Base-by-base conservation (phyloP, 306 rosid genomes). In the Prunus mume region DNA sequence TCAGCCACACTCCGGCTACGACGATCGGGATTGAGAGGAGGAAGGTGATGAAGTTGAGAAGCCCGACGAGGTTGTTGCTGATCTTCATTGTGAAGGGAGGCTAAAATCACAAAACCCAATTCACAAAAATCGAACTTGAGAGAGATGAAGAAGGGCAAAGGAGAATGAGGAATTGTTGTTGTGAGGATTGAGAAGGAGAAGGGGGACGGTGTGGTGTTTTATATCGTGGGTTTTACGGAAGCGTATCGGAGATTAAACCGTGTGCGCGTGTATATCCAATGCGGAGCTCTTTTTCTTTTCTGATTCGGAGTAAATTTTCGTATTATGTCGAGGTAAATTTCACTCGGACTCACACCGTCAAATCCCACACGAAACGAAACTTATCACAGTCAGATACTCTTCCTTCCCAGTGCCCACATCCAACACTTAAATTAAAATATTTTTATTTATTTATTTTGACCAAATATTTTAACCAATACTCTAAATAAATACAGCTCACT, bases 1-100 rank as follows among this genome's bases (percentile, higher is more conserved):
- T 76, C 5, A 93, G 90, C 94, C 94, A 91, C 5, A 93, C 63
- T 0, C 97, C 93, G 5, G 76, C 86, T 1, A 78, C 60, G 0
- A 91, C 54, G 15, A 93, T 90, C 0, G 97, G 98, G 51, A 93
- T 83, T 0, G 98, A 91, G 28, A 90, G 89, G 2, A 93, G 1
- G 55, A 93, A 84, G 30, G 96, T 87, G 0, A 89, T 9, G 68
- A 93, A 65, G 70, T 93, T 93, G 0, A 93, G 88, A 6, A 90
- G 2, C 0, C 96, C 97, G 22, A 93, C 87, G 5, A 90, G 69
- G 64, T 69, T 89, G 83, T 93, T 93, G 81, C 93, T 93, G 3
- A 85, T 22, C 0, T 70, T 72, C 75, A 88, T 73, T 43, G 7
- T 67, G 17, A 57, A 57, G 4, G 17, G 12, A 49, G 19, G 12